These are phyloP conservation scores for Paradendryphiella salina DNA, from an alignment of 2,329 filamentous ascomycete species.

Conservation along the genomic window DNA sequence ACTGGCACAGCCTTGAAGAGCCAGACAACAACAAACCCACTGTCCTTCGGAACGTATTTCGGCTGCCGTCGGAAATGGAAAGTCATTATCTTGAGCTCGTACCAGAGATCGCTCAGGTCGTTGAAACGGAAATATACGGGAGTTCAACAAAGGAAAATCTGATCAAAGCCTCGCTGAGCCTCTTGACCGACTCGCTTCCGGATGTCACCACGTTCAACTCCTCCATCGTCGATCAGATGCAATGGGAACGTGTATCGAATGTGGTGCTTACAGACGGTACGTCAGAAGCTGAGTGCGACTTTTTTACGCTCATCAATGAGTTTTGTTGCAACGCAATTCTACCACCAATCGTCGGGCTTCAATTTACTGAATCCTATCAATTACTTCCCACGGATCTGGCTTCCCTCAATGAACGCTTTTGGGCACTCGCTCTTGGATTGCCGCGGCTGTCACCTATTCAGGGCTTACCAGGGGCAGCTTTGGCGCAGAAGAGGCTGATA, in stretches of 20 bases:
- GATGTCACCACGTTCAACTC: constrained; percentile 63
- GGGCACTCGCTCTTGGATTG: constrained; percentile 58
- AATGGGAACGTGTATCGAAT: constrained; percentile 62
- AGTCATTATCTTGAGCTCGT: constrained; percentile 26
- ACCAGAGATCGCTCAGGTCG: constrained; percentile 36
- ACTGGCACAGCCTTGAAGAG: constrained; percentile 24
- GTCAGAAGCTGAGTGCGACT: constrained; percentile 53
- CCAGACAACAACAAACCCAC: constrained; percentile 25
- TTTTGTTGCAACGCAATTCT: constrained; percentile 59
- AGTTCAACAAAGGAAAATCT: constrained; percentile 52
- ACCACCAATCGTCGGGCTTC: constrained; percentile 54
- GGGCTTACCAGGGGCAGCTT: constrained; percentile 41
- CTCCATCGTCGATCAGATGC: constrained; percentile 63
- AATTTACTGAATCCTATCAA: constrained; percentile 55
- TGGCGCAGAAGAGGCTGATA: constrained; percentile 41
- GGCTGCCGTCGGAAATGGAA: constrained; percentile 28
- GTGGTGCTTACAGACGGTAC: constrained; percentile 50
- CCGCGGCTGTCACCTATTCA: constrained; percentile 61
- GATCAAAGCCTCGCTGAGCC: constrained; percentile 33
- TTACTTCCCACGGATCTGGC: constrained; percentile 58
- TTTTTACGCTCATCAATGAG: constrained; percentile 56
- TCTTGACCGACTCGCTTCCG: constrained; percentile 52
- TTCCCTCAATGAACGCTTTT: constrained; percentile 58
- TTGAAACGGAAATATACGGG: constrained; percentile 52
- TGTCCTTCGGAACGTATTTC: constrained; percentile 37